Base-by-base conservation (phyloP, 164 flowering plant species). In the Piper longum region DNA sequence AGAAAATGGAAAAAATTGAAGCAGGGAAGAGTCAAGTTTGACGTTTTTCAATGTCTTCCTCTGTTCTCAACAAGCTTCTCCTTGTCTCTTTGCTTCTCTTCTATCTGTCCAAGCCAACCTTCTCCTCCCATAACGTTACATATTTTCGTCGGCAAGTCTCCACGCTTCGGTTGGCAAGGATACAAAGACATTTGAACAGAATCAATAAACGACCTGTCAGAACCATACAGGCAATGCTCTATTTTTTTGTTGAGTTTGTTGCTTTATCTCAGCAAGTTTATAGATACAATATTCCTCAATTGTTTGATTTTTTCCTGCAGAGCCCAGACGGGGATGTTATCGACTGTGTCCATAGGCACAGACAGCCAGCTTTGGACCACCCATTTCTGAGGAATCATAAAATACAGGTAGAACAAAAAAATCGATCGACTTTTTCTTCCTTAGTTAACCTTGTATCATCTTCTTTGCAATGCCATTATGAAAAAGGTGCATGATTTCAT, bases 271-370 rank as follows among this genome's bases (percentile, higher is more conserved):
- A 12, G 48, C 14, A 12, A n/a, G 7, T 40, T 5, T 39, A 14
- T 56, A 5, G 0, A 14, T 64, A 3, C n/a, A 5, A 13, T 54
- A 54, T 43, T 11, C 11, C 54, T 44, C 51, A 60, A 5, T 12
- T 43, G 54, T 11, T 57, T 60, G 43, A 14, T 12, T 19, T 48
- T 40, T 61, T 61, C 61, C 4, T 26, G 41, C 80, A 93, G 99
- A 88, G 99, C 77, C 86, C 92, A 54, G 99, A 93, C 77, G 97
- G 97, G 71, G 99, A 93, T 76, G 73, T 84, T 43, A 88, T 93
- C 62, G 97, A 90, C 71, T 93, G 99, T 72, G 84, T 93, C 63
- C 92, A 80, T 54, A 83, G 68, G 66, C 81, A 75, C 78, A 83
- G 75, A 57, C 99, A 93, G 62, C 96, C 95, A 42, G 96, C 97